Conservation (phyloP, 2,329 filamentous ascomycete species). For the Scytalidium sp. region DNA sequence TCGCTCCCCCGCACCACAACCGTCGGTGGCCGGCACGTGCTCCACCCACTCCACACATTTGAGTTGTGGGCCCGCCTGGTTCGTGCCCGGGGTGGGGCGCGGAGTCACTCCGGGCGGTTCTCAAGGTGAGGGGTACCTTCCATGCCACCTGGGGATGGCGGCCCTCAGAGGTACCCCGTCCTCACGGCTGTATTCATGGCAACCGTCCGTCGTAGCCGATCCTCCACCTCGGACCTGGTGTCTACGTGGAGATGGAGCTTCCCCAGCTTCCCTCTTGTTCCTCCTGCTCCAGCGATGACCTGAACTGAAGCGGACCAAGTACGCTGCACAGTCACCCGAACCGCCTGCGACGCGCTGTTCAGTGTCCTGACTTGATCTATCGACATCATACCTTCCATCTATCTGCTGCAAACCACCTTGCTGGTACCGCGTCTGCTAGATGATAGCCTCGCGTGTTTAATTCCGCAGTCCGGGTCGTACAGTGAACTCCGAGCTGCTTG, state of each 20-base stretch:
- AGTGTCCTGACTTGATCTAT: too few species aligned
- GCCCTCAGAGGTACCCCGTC: background rate
- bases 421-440: background rate
- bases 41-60: background rate
- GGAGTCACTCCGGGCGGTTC: background rate
- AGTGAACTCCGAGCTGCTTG: background rate
- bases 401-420: background rate
- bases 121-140: background rate
- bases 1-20: conserved; percentile 27
- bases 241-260: background rate
- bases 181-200: background rate
- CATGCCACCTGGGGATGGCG: background rate
- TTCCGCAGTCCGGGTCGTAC: background rate
- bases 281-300: background rate
- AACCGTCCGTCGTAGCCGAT: background rate
- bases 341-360: background rate
- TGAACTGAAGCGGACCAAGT: background rate
- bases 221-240: too few species aligned
- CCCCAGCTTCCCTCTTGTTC: background rate
- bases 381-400: too few species aligned
- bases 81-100: background rate
- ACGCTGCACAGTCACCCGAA: background rate
- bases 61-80: background rate
- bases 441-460: background rate
- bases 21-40: conserved; percentile 24